A percentile compares a stretch with the other conserved stretches of the same genome.
Conservation (phyloP, 2,329 filamentous ascomycete genomes). For the Chrysosphaeria jannelii region DNA sequence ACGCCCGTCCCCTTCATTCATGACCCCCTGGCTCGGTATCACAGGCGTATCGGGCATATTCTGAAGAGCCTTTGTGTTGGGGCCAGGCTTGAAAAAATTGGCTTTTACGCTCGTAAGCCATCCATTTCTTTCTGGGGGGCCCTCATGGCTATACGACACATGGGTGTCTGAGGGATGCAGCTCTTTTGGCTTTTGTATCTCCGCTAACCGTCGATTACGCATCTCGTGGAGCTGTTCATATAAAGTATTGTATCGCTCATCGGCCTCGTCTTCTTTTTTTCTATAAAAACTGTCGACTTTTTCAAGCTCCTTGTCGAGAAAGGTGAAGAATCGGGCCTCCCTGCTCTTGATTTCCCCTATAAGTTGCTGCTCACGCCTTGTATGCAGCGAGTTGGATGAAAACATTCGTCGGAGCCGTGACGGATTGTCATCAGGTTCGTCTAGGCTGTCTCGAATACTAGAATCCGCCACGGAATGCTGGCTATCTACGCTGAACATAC, state of each 20-base stretch:
- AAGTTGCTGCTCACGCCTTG: no score
- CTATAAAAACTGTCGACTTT: conserved; percentile 85
- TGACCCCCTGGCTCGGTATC: conserved; percentile 6
- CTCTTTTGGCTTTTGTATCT: conserved; percentile 21
- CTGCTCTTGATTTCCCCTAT: no score
- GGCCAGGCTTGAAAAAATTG: conserved; percentile 22
- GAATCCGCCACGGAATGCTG: conserved; percentile 10
- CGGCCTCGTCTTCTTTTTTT: conserved; percentile 63
- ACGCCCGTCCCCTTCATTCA: conserved; percentile 6
- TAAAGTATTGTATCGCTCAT: conserved; percentile 35
- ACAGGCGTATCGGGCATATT: conserved; percentile 21
- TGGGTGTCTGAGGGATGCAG: conserved; percentile 2
- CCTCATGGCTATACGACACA: conserved; percentile 1
- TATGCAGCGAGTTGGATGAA: no score
- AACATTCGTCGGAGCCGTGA: conserved; percentile 21
- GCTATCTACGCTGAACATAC: conserved; percentile 11
- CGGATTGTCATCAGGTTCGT: conserved; percentile 12
- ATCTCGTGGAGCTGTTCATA: conserved; percentile 77
- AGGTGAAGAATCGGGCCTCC: conserved; percentile 64
- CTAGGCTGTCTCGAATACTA: background rate
- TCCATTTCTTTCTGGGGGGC: background rate
- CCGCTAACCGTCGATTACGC: conserved; percentile 52
- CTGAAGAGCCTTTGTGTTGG: conserved; percentile 27
- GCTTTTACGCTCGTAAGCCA: conserved; percentile 24
- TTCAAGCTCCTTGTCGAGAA: conserved; percentile 55